These are phyloP conservation scores for Kodamaea plutei DNA, from an alignment of 1,139 yeast genomes.

Conservation along the genomic window DNA sequence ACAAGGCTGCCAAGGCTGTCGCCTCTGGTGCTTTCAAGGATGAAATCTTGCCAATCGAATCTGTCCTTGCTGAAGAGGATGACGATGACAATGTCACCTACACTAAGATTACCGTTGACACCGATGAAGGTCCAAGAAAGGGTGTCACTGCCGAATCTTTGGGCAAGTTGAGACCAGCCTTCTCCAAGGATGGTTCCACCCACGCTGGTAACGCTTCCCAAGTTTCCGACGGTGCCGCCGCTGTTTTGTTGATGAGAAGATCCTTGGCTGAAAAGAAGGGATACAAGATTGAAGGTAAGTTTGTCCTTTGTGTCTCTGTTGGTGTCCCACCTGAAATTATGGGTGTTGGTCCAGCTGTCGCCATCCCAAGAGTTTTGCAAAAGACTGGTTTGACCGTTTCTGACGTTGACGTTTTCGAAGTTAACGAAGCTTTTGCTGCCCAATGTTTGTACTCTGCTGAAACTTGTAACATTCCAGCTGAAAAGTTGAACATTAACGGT, in stretches of 20 bases:
- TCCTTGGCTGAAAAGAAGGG: slow-evolving; percentile 77
- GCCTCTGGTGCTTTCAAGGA: slow-evolving; percentile 70
- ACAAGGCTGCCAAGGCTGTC: slow-evolving; percentile 75
- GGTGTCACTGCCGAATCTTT: slow-evolving; percentile 79
- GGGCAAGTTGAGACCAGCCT: slow-evolving; percentile 81
- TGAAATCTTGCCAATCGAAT: slow-evolving; percentile 77
- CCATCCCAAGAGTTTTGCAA: slow-evolving; percentile 77
- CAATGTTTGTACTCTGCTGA: slow-evolving; percentile 79
- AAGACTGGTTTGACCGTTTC: slow-evolving; percentile 58
- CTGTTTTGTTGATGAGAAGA: slow-evolving; percentile 79
- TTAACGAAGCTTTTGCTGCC: slow-evolving; percentile 95
- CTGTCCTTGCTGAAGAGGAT: slow-evolving; percentile 47
- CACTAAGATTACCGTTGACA: slow-evolving; percentile 48
- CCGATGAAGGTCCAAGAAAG: slow-evolving; percentile 89
- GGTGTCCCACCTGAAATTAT: slow-evolving; percentile 96
- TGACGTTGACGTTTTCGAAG: slow-evolving; percentile 75
- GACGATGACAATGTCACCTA: slow-evolving; percentile 43
- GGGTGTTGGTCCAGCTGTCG: slow-evolving; percentile 97
- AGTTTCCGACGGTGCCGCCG: slow-evolving; percentile 94
- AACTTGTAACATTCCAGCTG: slow-evolving; percentile 59
- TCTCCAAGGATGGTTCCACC: slow-evolving; percentile 74
- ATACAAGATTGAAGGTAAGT: slow-evolving; percentile 67
- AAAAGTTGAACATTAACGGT: slow-evolving; percentile 84
- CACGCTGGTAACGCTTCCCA: slow-evolving; percentile 97
- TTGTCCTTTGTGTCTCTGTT: slow-evolving; percentile 67